These are phyloP conservation scores for Aspergillus ibericus DNA, from an alignment of 2,329 filamentous ascomycete genomes.

Conservation along the genomic window DNA sequence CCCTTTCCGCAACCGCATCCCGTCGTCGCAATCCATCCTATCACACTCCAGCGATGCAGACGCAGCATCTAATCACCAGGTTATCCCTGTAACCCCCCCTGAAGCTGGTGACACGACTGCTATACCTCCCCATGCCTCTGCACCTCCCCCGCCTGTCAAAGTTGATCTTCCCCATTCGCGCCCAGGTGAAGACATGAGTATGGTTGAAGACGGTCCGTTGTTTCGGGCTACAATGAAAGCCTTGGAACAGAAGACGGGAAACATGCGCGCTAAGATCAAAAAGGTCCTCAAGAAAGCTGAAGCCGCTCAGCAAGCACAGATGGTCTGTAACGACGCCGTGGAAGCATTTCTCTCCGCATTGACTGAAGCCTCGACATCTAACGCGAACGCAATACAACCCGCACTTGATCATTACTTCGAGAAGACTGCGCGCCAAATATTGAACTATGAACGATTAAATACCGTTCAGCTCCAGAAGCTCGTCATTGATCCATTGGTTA, in stretches of 20 bases:
- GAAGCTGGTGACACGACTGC: constrained; percentile 29
- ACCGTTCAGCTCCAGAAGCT: constrained; percentile 81
- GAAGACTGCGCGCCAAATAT: constrained; percentile 88
- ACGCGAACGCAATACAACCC: constrained; percentile 94
- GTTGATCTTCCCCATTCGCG: constrained; percentile 85
- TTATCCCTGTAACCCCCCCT: constrained; percentile 30
- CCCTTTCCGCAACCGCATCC: constrained; percentile 74
- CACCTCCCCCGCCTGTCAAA: constrained; percentile 58
- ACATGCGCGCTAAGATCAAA: constrained; percentile 92
- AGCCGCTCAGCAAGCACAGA: constrained; percentile 75
- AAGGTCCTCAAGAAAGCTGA: constrained; percentile 95
- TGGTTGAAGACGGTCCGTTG: constrained; percentile 87
- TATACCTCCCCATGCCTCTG: constrained; percentile 24
- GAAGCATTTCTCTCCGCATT: constrained; percentile 80
- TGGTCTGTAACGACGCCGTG: constrained; percentile 82
- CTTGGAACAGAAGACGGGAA: constrained; percentile 92
- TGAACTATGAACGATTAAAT: constrained; percentile 83
- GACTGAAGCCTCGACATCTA: constrained; percentile 82
- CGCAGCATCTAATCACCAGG: constrained; percentile 37
- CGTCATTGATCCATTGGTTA: constrained; percentile 90
- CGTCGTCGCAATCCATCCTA: constrained; percentile 83
- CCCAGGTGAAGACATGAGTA: constrained; percentile 79
- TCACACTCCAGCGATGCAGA: constrained; percentile 77
- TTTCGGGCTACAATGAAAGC: constrained; percentile 97
- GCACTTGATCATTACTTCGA: constrained; percentile 98